Evolutionary conservation across 73 alveolate species (phyloP).

Genomic region (Tetrahymena malaccensis): DNA sequence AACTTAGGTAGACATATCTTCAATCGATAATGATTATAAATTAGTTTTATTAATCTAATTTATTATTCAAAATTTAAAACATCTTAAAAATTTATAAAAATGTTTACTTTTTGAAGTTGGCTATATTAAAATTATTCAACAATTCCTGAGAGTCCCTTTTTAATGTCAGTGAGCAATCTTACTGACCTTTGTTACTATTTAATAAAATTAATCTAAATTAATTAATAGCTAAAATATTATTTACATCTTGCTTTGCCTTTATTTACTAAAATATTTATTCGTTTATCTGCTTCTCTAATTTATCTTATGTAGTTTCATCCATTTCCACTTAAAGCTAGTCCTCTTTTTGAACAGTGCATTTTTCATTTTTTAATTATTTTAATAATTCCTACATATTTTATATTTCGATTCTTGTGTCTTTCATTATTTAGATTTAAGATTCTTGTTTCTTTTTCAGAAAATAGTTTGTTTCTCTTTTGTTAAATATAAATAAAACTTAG

Average conservation of each 20-base stretch:
- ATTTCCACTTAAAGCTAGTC: neutral
- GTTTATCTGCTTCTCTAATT: neutral
- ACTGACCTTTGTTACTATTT: neutral
- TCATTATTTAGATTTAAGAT: neutral
- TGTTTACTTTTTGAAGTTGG: neutral
- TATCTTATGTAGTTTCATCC: neutral
- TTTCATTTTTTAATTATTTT: neutral
- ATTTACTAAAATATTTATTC: neutral
- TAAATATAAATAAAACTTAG: too few relatives aligned
- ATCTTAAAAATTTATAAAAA: too few relatives aligned
- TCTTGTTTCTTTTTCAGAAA: neutral
- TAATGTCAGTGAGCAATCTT: neutral
- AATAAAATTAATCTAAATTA: neutral
- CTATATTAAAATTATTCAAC: neutral
- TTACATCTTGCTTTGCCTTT: neutral
- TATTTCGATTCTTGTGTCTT: neutral
- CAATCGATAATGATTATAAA: neutral
- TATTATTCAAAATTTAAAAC: too few relatives aligned
- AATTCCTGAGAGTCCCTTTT: neutral
- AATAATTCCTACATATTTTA: neutral
- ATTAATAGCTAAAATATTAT: neutral
- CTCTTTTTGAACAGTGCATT: neutral
- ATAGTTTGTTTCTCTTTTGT: neutral
- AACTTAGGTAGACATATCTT: neutral
- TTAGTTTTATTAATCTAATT: neutral